Conservation (phyloP, 331 rosid genomes). For the Prunus yedoensis region DNA sequence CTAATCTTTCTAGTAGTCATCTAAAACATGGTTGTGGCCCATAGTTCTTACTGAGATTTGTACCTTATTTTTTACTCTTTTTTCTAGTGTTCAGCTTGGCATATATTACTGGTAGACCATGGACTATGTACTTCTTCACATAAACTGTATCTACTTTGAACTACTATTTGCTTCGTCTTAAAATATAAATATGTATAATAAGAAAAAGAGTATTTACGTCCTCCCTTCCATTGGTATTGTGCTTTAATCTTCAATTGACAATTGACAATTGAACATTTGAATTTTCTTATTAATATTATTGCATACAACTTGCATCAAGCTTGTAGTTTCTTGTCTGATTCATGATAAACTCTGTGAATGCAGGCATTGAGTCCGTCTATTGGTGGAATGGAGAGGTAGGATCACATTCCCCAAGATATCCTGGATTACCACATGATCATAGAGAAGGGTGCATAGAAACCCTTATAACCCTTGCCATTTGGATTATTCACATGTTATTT, state of each 20-base stretch:
- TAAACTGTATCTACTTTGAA: background rate
- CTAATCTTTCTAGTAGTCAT: background rate
- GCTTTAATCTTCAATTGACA: background rate
- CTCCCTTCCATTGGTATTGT: background rate
- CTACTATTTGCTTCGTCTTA: background rate
- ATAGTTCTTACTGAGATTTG: background rate
- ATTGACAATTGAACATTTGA: background rate
- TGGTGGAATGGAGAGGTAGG: slow-evolving; percentile 93
- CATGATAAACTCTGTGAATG: slow-evolving; percentile 22
- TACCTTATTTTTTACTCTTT: background rate
- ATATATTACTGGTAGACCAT: background rate
- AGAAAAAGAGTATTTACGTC: too few relatives aligned
- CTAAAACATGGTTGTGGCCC: background rate
- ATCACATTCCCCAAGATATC: slow-evolving; percentile 9
- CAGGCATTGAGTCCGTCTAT: slow-evolving; percentile 90
- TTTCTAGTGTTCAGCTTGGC: background rate
- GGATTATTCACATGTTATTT: background rate
- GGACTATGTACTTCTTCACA: background rate
- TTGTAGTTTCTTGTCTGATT: slow-evolving; percentile 4
- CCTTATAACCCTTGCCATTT: background rate
- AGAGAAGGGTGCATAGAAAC: slow-evolving; percentile 5
- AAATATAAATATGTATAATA: too few relatives aligned
- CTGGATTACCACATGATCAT: background rate
- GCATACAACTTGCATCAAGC: background rate
- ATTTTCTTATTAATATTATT: background rate